These are phyloP conservation scores for Chlamydomonas applanata DNA, from an alignment of 139 green algal species.

Conservation along the genomic window DNA sequence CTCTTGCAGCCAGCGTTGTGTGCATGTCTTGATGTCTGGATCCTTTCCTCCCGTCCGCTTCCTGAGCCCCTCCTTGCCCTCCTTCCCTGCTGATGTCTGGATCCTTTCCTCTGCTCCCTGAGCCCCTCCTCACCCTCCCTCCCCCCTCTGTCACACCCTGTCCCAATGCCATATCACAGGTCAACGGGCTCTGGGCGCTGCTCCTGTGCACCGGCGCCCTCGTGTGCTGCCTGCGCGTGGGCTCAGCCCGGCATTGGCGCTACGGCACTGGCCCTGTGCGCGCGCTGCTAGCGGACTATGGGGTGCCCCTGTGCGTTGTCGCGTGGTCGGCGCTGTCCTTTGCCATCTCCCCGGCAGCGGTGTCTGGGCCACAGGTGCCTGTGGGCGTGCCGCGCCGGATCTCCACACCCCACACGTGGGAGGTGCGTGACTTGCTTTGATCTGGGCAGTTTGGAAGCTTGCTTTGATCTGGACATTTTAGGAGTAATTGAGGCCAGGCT, in stretches of 20 bases:
- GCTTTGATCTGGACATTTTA: too few species aligned
- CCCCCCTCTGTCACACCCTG: too few species aligned
- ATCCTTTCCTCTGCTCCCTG: too few species aligned
- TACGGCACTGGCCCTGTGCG: conserved; percentile 44
- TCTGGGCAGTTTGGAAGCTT: too few species aligned
- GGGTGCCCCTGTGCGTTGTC: conserved; percentile 69
- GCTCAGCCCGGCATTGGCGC: conserved; percentile 65
- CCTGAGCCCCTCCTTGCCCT: too few species aligned
- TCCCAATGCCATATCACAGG: background rate
- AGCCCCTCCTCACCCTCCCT: too few species aligned
- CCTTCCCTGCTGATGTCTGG: too few species aligned
- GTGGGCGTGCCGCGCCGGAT: conserved; percentile 58
- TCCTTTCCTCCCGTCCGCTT: too few species aligned
- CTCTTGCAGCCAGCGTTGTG: too few species aligned
- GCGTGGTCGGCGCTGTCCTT: conserved; percentile 65
- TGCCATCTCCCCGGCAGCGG: conserved; percentile 27
- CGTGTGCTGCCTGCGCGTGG: conserved; percentile 36
- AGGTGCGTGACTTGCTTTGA: too few species aligned
- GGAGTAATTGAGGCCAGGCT: too few species aligned
- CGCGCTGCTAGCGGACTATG: conserved; percentile 82
- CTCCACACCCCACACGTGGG: conserved; percentile 69
- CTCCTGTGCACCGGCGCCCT: conserved; percentile 64
- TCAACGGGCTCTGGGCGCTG: conserved; percentile 81
- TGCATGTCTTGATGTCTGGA: too few species aligned
- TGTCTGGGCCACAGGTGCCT: conserved; percentile 2